Base-by-base conservation (phyloP, 352 stramenopile genomes). In the Phytophthora pluvialis region DNA sequence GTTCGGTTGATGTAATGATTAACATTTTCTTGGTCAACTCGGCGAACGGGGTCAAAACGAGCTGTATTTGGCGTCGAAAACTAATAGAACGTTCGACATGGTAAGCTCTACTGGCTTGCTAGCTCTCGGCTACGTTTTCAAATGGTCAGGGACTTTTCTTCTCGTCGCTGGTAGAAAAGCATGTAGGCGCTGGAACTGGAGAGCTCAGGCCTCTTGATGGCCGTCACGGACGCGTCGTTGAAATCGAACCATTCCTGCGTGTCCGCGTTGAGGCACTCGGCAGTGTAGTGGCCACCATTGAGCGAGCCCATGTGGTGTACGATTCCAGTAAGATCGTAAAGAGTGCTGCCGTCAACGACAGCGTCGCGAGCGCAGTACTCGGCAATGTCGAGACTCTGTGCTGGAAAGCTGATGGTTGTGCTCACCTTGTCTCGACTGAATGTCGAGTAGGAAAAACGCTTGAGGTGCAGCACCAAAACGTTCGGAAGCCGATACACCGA, bases 391-490 rank as follows among this genome's bases (percentile, higher is more conserved):
- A 96, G 73, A 29, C 65, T 75, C 6, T 83, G 62, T 2, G 68
- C 58, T 0, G 88, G 88, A 55, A 90, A 89, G 16, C 61, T 77
- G 55, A 96, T 86, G 26, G 63, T 64, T 3, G 81, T 90, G 15
- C 46, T 90, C 28, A 95, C 78, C 50, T 96, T 96, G 67, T 92
- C 81, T 31, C 85, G 70, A 49, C 82, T 91, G 49, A 88, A 85
- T 2, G 73, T 89, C 16, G 81, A 95, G 66, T 84, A 94, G 33
- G 78, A 84, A 45, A 97, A 97, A 1, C 91, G 86, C 71, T 97
- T 97, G 33, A 97, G 77, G 59, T 97, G 91, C 26, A 97, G 35
- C 28, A 97, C 82, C 33, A 97, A 77, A 29, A 97, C 76, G n/a
- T 85, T 70, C 7, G 91, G 91, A 5, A 89, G 64, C 10, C 85